Evolutionary conservation across 176 grass and related monocot genomes (phyloP).

Genomic region (Areca catechu): DNA sequence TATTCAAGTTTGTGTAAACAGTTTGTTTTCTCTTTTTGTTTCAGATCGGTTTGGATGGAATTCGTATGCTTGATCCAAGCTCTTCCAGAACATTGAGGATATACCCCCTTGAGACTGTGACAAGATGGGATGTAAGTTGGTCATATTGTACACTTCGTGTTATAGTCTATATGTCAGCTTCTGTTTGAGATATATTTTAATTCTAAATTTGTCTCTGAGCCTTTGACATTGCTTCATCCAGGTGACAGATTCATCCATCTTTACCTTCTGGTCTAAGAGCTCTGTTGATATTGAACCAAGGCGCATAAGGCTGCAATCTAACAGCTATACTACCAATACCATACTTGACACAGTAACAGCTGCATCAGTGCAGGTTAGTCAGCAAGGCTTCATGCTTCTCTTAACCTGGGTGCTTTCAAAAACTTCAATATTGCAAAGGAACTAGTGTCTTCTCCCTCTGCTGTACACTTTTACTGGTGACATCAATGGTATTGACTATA

Average conservation of each 20-base stretch:
- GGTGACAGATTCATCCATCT: constrained; percentile 82
- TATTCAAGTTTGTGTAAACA: not conserved
- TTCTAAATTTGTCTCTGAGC: not conserved
- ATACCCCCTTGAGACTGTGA: constrained; percentile 82
- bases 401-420: not conserved
- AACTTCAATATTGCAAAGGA: too few relatives aligned
- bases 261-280: constrained; percentile 97
- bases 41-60: constrained; percentile 98
- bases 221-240: constrained; percentile 28
- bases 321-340: constrained; percentile 82
- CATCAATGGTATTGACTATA: too few relatives aligned
- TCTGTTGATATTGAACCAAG: constrained; percentile 79
- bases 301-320: constrained; percentile 94
- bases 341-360: constrained; percentile 94
- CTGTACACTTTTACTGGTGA: too few relatives aligned
- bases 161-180: too few relatives aligned
- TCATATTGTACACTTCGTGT: too few relatives aligned
- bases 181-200: too few relatives aligned
- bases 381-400: not conserved
- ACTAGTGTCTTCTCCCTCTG: too few relatives aligned
- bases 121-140: constrained; percentile 91
- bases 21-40: constrained; percentile 4
- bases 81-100: constrained; percentile 78
- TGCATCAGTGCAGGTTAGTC: constrained; percentile 73
- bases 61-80: constrained; percentile 95